A percentile compares a stretch with the other conserved stretches of the same genome.
Conservation (phyloP, 345 rosid species). For the Sonneratia caseolaris region DNA sequence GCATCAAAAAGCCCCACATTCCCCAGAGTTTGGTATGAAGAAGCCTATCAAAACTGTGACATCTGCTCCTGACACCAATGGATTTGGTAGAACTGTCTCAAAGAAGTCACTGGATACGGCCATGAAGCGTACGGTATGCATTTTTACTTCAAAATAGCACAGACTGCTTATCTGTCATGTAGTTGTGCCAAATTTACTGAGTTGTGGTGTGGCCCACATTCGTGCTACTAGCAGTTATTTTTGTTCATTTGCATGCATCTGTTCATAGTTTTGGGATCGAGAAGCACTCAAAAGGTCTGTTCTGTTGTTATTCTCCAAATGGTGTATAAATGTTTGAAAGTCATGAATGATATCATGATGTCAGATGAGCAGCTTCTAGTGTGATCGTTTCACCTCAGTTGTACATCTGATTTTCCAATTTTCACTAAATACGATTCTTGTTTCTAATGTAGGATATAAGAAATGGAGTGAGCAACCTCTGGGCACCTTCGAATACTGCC, state of each 20-base stretch:
- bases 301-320: too few relatives aligned
- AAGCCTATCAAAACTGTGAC: slow-evolving; percentile 46
- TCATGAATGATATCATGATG: not conserved
- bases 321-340: too few relatives aligned
- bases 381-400: not conserved
- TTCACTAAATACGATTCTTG: not conserved
- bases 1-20: slow-evolving; percentile 43
- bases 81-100: slow-evolving; percentile 79
- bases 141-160: not conserved
- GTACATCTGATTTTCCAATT: not conserved
- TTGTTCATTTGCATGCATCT: not conserved
- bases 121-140: slow-evolving; percentile 81
- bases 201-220: not conserved
- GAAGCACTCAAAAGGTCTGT: too few relatives aligned
- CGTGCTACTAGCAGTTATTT: not conserved
- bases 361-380: not conserved
- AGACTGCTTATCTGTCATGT: too few relatives aligned
- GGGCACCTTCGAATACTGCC: slow-evolving; percentile 54
- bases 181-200: too few relatives aligned
- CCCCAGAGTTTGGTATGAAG: slow-evolving; percentile 46
- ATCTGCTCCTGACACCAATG: slow-evolving; percentile 45
- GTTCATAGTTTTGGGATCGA: not conserved
- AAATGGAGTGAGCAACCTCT: slow-evolving; percentile 51
- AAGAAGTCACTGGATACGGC: slow-evolving; percentile 93
- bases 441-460: slow-evolving; percentile 54